Evolutionary conservation across 2,329 filamentous ascomycete species (phyloP), one percentile per base, ranked within the genome.

Genomic region (Calonectria hawksworthii): DNA sequence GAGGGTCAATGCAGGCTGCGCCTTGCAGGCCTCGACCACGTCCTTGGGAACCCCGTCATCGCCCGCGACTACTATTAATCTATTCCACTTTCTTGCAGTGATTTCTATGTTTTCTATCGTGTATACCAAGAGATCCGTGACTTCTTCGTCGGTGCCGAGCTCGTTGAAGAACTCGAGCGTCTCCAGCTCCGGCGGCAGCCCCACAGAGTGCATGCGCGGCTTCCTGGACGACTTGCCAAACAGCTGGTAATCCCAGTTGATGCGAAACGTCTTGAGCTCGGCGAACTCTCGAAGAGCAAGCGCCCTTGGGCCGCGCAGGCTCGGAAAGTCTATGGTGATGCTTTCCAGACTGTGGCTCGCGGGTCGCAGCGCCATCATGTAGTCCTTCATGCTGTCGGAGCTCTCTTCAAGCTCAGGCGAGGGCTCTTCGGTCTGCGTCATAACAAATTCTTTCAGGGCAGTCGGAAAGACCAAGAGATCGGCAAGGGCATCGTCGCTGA

Each of bases 171-270:
- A 87, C 68, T 88, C 87, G 28, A 89, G 76, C 3, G 82, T 85
- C 77, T 88, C 86, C 18, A 89, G 80, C 73, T 85, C 83, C 1
- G 87, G 87, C 2, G 88, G 87, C 23, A 89, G 79, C 16, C 87
- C 88, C 21, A 89, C 87, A 0, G 87, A 88, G 70, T 87, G 84
- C 61, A 89, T 75, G 5, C 88, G 83, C 5, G 88, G 87, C 72
- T 86, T 86, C 74, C 84, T 85, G n/a, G 85, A 85, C 0, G 86
- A 83, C 64, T 84, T 84, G 18, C 88, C 88, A 41, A 88, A 89
- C 1, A 89, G 85, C 74, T 89, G 88, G 54, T 87, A 86, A 76
- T 89, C 88, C 85, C 86, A 87, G 74, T 86, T 87, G 32, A 89
- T 61, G 36, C 85, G 83, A 9, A 89, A 80, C 0, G 83, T 84